Conservation (phyloP, 768 basidiomycete genomes). For the Suillus tomentosus region DNA sequence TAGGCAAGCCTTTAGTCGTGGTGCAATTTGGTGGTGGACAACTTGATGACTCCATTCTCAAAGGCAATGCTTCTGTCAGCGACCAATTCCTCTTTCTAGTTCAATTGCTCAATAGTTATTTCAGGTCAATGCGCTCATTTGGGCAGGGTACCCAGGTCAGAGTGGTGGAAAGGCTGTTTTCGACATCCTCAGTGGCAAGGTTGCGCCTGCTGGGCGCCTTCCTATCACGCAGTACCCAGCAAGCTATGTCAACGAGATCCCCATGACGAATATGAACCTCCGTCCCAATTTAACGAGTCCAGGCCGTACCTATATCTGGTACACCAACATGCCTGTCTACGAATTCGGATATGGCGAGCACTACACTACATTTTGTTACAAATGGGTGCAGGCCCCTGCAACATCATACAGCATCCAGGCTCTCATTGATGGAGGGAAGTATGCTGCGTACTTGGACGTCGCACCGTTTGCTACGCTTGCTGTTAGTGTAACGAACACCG, state of each 20-base stretch:
- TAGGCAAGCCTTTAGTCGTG: slow-evolving; percentile 54
- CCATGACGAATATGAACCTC: slow-evolving; percentile 61
- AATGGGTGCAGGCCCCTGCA: slow-evolving; percentile 40
- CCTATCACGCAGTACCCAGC: slow-evolving; percentile 56
- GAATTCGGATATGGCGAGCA: slow-evolving; percentile 57
- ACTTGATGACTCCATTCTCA: slow-evolving; percentile 50
- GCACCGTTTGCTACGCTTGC: slow-evolving; percentile 50
- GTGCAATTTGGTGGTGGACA: slow-evolving; percentile 61
- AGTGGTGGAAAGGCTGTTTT: slow-evolving; percentile 52
- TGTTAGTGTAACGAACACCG: slow-evolving; percentile 51
- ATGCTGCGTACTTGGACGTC: slow-evolving; percentile 39
- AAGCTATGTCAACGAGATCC: slow-evolving; percentile 46
- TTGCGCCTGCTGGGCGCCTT: slow-evolving; percentile 56
- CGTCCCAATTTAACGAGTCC: slow-evolving; percentile 51
- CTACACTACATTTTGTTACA: slow-evolving; percentile 50
- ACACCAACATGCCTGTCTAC: slow-evolving; percentile 50
- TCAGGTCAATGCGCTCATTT: slow-evolving; percentile 54
- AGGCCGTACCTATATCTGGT: slow-evolving; percentile 63
- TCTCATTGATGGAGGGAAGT: slow-evolving; percentile 34
- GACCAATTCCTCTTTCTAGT: slow-evolving; percentile 1
- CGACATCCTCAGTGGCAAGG: slow-evolving; percentile 53
- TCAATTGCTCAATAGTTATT: not conserved
- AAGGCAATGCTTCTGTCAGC: slow-evolving; percentile 43
- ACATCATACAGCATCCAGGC: slow-evolving; percentile 42
- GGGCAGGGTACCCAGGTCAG: slow-evolving; percentile 47